Percentiles rank a stretch among this genome's conserved stretches.
These are phyloP conservation scores for Protostelium mycophagum DNA, from an alignment of 78 protist species.

Conservation along the genomic window DNA sequence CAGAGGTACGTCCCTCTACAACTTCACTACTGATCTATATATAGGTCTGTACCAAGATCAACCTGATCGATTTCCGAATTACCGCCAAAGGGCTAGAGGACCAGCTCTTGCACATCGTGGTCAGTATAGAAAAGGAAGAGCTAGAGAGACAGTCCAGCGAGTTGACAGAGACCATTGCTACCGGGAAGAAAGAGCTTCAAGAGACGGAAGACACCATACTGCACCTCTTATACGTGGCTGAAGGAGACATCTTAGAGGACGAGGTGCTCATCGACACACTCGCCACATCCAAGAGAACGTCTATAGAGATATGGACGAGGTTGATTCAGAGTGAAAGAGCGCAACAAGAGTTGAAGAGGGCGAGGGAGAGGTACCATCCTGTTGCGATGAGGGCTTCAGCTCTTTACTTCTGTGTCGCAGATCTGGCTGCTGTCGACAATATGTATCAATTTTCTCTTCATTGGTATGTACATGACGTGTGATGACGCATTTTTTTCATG, in stretches of 20 bases:
- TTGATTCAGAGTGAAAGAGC: slow-evolving; percentile 24
- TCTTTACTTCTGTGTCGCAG: slow-evolving; percentile 75
- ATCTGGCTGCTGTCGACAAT: slow-evolving; percentile 59
- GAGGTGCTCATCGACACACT: slow-evolving; percentile 62
- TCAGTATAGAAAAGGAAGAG: slow-evolving; percentile 62
- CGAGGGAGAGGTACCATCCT: slow-evolving; percentile 53
- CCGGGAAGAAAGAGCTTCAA: slow-evolving; percentile 34
- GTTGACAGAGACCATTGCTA: slow-evolving; percentile 14
- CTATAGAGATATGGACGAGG: slow-evolving; percentile 21
- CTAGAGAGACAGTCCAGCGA: slow-evolving; percentile 44
- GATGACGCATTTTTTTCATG: too few species aligned
- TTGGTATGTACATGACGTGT: too few species aligned
- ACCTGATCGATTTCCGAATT: slow-evolving; percentile 80
- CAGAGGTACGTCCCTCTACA: slow-evolving; percentile 25
- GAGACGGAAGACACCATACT: slow-evolving; percentile 74
- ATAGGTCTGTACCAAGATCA: slow-evolving; percentile 71
- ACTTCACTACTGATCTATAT: background rate
- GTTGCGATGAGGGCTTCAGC: slow-evolving; percentile 56
- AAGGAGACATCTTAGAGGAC: slow-evolving; percentile 75
- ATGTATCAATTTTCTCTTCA: slow-evolving; percentile 79
- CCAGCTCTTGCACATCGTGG: slow-evolving; percentile 82
- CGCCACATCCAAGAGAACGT: slow-evolving; percentile 53
- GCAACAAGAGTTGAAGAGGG: slow-evolving; percentile 33
- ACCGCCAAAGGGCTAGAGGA: slow-evolving; percentile 83
- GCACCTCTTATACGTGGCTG: slow-evolving; percentile 36